Base-by-base conservation (phyloP, 192 early-diverging fungal species). In the Coemansia sp. region DNA sequence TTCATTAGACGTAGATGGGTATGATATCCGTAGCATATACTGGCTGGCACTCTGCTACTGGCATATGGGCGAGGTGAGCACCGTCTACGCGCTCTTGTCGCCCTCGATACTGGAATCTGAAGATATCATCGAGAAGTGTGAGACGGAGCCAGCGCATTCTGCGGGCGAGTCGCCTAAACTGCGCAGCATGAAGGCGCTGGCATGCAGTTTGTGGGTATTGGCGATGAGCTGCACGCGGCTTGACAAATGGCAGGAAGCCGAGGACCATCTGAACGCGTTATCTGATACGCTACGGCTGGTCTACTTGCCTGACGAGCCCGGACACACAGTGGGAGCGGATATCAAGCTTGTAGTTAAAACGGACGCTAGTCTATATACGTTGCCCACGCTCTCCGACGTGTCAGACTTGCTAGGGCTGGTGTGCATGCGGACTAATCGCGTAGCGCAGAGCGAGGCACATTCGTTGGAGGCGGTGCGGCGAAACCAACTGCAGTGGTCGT, bases 211-310 rank as follows among this genome's bases (percentile, higher is more conserved):
- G 63, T 84, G 82, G 82, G 66, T 83, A 34, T 68, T 82, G 18
- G 76, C 75, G 11, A 73, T 80, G 64, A 36, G 74, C 40, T 79
- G 77, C 52, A 75, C 81, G n/a, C 78, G 77, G n/a, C 63, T 86
- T 15, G 77, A 78, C 24, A 82, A 80, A 49, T 86, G 85, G 85
- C 77, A 77, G 34, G 85, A 86, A 22, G 85, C 85, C 24, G 85
- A 86, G 65, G 76, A 80, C 61, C 68, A 83, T 18, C 71, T 86
- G 5, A 38, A 63, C 2, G 29, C 67, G 27, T 78, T 86, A 4
- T 18, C 62, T 3, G 62, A n/a, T 3, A 44, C 68, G 1, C 49
- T 79, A 2, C 59, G 33, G 66, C 63, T 66, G 43, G 46, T 81
- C 5, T 71, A 74, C 18, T 42, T 47, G 42, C 76, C 73, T 9